A percentile compares a stretch with the other conserved stretches of the same genome.
These are phyloP conservation scores for Chalciporus pseudorubinellus DNA, from an alignment of 768 basidiomycete species.

Conservation along the genomic window DNA sequence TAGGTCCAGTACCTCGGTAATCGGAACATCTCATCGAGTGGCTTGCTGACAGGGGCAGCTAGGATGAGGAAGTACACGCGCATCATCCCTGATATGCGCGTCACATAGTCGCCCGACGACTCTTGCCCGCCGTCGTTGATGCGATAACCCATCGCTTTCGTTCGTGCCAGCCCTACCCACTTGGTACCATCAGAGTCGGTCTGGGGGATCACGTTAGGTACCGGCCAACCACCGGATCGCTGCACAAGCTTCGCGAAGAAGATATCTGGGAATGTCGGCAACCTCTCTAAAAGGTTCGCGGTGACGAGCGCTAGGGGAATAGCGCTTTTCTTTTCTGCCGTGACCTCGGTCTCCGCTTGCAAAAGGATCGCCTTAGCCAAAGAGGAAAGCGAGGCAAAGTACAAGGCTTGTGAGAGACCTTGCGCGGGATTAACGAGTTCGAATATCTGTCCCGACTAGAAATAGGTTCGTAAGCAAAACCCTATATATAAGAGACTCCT, in stretches of 20 bases:
- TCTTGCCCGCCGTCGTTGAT: constrained; percentile 49
- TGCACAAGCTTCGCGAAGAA: constrained; percentile 86
- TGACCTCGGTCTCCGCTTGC: constrained; percentile 92
- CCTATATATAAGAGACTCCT: constrained; percentile 26
- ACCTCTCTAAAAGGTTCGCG: constrained; percentile 61
- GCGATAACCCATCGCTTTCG: constrained; percentile 59
- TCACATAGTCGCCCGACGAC: constrained; percentile 55
- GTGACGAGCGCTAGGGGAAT: constrained; percentile 74
- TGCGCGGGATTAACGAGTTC: constrained; percentile 38
- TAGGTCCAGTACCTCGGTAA: constrained; percentile 69
- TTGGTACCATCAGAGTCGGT: constrained; percentile 48
- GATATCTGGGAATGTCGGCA: constrained; percentile 62
- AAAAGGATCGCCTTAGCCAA: constrained; percentile 83
- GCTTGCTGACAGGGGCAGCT: constrained; percentile 40
- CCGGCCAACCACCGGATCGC: constrained; percentile 83
- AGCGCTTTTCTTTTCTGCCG: constrained; percentile 83
- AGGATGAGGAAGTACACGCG: constrained; percentile 84
- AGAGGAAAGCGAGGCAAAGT: constrained; percentile 79
- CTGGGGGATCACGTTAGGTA: constrained; percentile 61
- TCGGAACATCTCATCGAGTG: constrained; percentile 46
- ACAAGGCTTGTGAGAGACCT: constrained; percentile 42
- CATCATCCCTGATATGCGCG: constrained; percentile 74
- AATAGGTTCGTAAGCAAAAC: constrained; percentile 10
- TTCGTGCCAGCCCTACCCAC: constrained; percentile 42
- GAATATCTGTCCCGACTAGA: constrained; percentile 41